phyloP scores from a whole-genome alignment of 2,329 filamentous ascomycete genomes.

The Epichloe brachyelytri region DNA sequence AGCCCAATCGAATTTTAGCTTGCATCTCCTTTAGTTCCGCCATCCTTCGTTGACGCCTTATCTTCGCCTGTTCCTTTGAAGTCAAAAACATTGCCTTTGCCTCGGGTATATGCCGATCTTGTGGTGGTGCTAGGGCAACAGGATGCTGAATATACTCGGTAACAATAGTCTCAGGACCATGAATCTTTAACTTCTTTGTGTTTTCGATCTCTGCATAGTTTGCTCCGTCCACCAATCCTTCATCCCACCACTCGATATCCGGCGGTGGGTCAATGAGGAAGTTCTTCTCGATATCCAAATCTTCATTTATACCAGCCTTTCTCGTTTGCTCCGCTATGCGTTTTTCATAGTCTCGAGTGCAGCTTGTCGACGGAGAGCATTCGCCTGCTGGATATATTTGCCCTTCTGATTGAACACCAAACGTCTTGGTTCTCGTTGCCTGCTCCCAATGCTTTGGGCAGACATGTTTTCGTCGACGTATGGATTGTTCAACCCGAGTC shows the following conservation, averaged over 20 bases:
- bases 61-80: constrained; percentile 77
- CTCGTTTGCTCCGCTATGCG: constrained; percentile 77
- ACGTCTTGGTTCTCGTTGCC: constrained; percentile 57
- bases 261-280: constrained; percentile 77
- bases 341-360: constrained; percentile 91
- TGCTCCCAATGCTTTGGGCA: constrained; percentile 42
- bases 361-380: constrained; percentile 74
- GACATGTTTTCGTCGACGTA: constrained; percentile 65
- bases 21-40: constrained; percentile 92
- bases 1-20: constrained; percentile 83
- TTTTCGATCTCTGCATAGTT: constrained; percentile 62
- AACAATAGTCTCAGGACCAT: constrained; percentile 70
- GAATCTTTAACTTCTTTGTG: constrained; percentile 55
- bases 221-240: constrained; percentile 64
- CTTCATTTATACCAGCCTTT: constrained; percentile 89
- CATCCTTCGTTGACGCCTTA: constrained; percentile 80
- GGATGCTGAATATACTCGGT: constrained; percentile 90
- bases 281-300: constrained; percentile 75
- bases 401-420: constrained; percentile 90
- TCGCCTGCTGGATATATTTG: constrained; percentile 93
- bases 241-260: constrained; percentile 95
- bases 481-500: constrained; percentile 45
- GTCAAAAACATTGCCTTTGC: constrained; percentile 91
- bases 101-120: constrained; percentile 67
- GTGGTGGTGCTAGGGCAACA: constrained; percentile 77